Conservation (phyloP, 1,139 yeast species). For the Sugiyamaella neomexicana region DNA sequence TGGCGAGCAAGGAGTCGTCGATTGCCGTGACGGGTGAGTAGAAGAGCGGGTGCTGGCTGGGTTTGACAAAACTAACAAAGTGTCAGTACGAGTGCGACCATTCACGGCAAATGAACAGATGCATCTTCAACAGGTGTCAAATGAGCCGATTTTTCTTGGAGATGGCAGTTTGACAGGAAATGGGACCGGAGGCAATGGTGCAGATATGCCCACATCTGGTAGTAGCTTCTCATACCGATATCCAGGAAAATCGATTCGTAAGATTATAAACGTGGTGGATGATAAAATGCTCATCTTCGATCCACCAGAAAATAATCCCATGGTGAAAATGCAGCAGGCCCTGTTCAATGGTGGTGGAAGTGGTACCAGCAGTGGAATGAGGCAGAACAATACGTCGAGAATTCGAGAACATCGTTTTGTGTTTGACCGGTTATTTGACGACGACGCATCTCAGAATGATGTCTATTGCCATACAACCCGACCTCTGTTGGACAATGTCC, state of each 20-base stretch:
- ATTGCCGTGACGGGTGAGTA: slow-evolving; percentile 16
- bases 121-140: slow-evolving; percentile 41
- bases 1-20: slow-evolving; percentile 15
- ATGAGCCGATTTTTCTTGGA: slow-evolving; percentile 49
- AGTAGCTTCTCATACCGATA: slow-evolving; percentile 10
- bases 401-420: slow-evolving; percentile 77
- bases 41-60: not conserved
- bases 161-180: slow-evolving; percentile 50
- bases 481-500: slow-evolving; percentile 69
- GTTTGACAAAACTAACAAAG: not conserved
- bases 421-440: slow-evolving; percentile 78
- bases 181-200: slow-evolving; percentile 1
- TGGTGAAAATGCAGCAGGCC: slow-evolving; percentile 58
- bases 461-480: slow-evolving; percentile 67
- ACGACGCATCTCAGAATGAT: slow-evolving; percentile 59
- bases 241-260: slow-evolving; percentile 47
- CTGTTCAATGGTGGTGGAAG: slow-evolving; percentile 42
- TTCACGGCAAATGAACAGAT: slow-evolving; percentile 61
- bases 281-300: slow-evolving; percentile 87
- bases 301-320: slow-evolving; percentile 76
- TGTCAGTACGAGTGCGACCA: slow-evolving; percentile 65
- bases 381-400: slow-evolving; percentile 42
- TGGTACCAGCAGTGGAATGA: slow-evolving; percentile 6
- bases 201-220: not conserved
- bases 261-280: slow-evolving; percentile 79